Conservation (phyloP, 306 rosid genomes). For the Luffa aegyptiaca region DNA sequence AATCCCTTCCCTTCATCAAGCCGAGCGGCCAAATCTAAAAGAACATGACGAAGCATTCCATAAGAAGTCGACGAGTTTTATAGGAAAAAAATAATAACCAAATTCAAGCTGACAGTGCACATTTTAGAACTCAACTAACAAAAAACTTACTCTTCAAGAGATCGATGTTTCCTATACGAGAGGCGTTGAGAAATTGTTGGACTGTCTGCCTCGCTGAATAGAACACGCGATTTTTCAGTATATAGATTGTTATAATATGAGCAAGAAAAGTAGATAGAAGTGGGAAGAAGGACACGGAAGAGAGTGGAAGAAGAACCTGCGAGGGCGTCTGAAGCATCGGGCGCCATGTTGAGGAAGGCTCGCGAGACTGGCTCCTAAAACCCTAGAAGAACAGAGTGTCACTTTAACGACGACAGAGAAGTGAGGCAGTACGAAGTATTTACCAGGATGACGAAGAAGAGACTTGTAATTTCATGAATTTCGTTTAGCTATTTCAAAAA, state of each 20-base stretch:
- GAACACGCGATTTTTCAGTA: not conserved
- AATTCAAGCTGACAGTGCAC: not conserved
- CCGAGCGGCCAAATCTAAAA: conserved; percentile 52
- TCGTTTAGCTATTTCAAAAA: no score
- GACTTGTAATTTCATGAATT: not conserved
- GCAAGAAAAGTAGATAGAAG: not conserved
- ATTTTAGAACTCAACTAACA: not conserved
- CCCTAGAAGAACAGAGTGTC: not conserved
- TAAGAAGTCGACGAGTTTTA: not conserved
- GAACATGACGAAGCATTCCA: conserved; percentile 5
- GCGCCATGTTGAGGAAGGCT: conserved; percentile 33
- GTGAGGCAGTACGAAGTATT: not conserved
- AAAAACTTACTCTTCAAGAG: conserved; percentile 58
- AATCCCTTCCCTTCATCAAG: conserved; percentile 71
- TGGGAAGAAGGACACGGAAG: not conserved
- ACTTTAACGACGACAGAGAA: no score
- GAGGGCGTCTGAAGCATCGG: conserved; percentile 82
- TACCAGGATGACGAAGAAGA: not conserved
- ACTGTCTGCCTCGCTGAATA: conserved; percentile 75
- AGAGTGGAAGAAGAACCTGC: conserved; percentile 38
- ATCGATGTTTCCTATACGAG: conserved; percentile 66
- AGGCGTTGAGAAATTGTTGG: conserved; percentile 71
- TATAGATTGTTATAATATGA: not conserved
- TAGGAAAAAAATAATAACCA: not conserved
- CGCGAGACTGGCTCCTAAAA: not conserved